Conservation (phyloP, 192 early-diverging fungal species). For the Rhizoclosmatium globosum region DNA sequence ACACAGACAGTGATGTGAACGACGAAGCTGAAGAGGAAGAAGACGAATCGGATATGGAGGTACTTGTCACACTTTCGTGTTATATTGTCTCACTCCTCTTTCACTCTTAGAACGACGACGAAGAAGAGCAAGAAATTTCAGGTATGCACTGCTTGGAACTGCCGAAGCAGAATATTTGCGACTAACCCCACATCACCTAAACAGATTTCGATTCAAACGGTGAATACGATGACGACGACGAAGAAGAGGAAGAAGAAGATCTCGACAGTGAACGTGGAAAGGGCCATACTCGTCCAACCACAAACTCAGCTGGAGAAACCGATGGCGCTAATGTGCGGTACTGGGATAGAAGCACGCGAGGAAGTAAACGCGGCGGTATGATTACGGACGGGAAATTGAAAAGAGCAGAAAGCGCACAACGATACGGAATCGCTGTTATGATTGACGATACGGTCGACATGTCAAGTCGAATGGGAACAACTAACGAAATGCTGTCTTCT, state of each 20-base stretch:
- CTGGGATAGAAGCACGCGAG: neutral
- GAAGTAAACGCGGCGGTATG: neutral
- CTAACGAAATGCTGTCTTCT: neutral
- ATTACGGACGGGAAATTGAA: neutral
- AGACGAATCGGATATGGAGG: constrained; percentile 5
- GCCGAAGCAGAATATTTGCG: too few species aligned
- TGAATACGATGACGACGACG: constrained; percentile 26
- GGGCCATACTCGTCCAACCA: neutral
- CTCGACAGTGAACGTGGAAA: neutral
- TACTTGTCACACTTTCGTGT: neutral
- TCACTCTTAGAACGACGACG: constrained; percentile 19
- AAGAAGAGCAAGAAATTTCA: constrained; percentile 34
- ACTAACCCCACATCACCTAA: neutral
- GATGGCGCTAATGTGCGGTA: neutral
- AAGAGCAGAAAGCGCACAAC: constrained; percentile 18
- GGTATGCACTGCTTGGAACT: neutral
- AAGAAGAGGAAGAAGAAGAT: constrained; percentile 17
- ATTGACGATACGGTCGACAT: neutral
- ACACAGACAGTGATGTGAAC: neutral
- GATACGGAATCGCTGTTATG: constrained; percentile 33
- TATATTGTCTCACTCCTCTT: neutral
- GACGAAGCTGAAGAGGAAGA: constrained; percentile 9
- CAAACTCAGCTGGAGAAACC: neutral
- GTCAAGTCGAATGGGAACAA: constrained; percentile 2
- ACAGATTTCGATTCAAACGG: constrained; percentile 32